These are phyloP conservation scores for Coriolopsis trogii DNA, from an alignment of 1,284 basidiomycete genomes.

Conservation along the genomic window DNA sequence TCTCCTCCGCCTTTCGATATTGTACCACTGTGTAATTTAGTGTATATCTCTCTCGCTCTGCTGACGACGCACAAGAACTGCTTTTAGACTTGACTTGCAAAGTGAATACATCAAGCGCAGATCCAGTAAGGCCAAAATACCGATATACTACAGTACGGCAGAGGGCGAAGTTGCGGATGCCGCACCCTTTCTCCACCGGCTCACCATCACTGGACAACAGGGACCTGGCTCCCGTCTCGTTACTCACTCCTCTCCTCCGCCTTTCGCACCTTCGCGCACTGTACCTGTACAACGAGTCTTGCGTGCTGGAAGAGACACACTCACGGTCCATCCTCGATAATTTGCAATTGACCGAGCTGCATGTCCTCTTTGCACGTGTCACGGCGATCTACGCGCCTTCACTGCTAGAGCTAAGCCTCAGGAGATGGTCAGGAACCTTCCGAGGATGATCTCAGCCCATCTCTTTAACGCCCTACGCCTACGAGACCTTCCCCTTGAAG, in stretches of 20 bases:
- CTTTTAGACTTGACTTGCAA: no score
- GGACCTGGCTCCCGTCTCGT: not conserved
- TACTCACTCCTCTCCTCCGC: not conserved
- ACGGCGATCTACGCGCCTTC: not conserved
- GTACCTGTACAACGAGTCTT: conserved; percentile 5
- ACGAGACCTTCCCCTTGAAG: not conserved
- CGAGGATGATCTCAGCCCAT: not conserved
- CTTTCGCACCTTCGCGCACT: conserved; percentile 12
- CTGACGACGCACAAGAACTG: no score
- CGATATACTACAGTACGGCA: no score
- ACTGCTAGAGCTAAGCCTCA: conserved; percentile 2
- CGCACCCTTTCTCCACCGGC: conserved; percentile 8
- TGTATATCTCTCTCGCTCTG: no score
- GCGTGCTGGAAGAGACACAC: not conserved
- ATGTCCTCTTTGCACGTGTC: conserved; percentile 1
- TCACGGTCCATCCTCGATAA: conserved; percentile 2
- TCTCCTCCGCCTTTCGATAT: not conserved
- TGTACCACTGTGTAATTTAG: no score
- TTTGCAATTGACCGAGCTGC: conserved; percentile 2
- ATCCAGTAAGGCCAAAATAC: no score
- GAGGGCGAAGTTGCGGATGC: not conserved
- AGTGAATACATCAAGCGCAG: no score
- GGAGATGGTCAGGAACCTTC: conserved; percentile 1
- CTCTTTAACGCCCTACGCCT: conserved; percentile 9
- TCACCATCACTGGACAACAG: conserved; percentile 9